A percentile compares a stretch with the other conserved stretches of the same genome.
phyloP scores from a whole-genome alignment of 2,329 filamentous ascomycete species.

The Aspergillus ochraceoroseus region DNA sequence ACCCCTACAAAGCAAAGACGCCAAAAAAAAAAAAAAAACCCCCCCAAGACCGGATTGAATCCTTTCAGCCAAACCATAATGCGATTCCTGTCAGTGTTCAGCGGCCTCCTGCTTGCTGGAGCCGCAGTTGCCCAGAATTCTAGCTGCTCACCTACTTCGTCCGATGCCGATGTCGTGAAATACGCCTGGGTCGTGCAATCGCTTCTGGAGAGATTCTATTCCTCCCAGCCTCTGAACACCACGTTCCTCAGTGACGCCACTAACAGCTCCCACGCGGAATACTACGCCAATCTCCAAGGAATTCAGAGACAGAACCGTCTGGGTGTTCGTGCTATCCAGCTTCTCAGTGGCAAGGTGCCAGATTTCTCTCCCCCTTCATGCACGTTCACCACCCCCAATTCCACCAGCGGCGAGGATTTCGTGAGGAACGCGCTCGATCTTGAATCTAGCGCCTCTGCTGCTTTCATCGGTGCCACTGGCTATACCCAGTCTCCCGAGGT shows the following conservation, averaged over 20 bases:
- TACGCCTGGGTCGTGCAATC: constrained; percentile 25
- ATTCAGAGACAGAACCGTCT: constrained; percentile 26
- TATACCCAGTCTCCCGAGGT: constrained; percentile 31
- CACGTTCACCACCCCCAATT: constrained; percentile 22
- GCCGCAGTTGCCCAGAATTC: constrained; percentile 17
- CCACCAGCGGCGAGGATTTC: constrained; percentile 17
- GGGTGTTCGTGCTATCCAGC: constrained; percentile 24
- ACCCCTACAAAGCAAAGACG: no score
- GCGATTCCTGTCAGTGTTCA: constrained; percentile 20
- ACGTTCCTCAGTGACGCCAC: constrained; percentile 21
- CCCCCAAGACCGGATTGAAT: neutral
- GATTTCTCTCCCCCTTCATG: constrained; percentile 22
- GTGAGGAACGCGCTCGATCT: constrained; percentile 21
- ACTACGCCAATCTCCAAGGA: constrained; percentile 23
- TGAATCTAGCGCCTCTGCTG: constrained; percentile 23
- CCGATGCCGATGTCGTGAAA: constrained; percentile 22
- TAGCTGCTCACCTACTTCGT: constrained; percentile 21
- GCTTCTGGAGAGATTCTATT: constrained; percentile 26
- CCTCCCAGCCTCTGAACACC: constrained; percentile 21
- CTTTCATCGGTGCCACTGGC: constrained; percentile 27
- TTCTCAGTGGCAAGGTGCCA: constrained; percentile 16
- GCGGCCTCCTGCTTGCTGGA: constrained; percentile 22
- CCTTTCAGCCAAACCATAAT: constrained; percentile 12
- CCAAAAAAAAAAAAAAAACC: no score
- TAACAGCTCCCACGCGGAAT: constrained; percentile 20